A percentile compares a stretch with the other conserved stretches of the same genome.
These are phyloP conservation scores for Lagenidium giganteum DNA, from an alignment of 352 stramenopile species.

Conservation along the genomic window DNA sequence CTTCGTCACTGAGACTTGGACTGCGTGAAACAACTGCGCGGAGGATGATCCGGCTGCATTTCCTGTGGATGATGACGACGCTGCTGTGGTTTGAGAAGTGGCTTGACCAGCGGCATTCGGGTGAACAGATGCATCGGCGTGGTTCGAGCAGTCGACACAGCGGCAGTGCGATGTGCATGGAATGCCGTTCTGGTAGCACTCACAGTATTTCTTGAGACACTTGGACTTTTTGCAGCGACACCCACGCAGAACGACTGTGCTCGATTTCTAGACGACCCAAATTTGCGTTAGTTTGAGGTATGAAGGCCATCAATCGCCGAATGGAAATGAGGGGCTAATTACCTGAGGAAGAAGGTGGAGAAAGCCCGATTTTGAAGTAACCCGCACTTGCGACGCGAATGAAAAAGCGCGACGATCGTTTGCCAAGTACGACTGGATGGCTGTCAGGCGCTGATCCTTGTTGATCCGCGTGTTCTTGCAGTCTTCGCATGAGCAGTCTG, in stretches of 20 bases:
- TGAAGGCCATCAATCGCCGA: no score
- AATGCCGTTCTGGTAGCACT: conserved; percentile 95
- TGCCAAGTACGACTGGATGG: conserved; percentile 69
- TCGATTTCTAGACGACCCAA: conserved; percentile 44
- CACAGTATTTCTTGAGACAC: conserved; percentile 98
- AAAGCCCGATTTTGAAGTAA: conserved; percentile 33
- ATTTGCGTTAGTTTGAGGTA: no score
- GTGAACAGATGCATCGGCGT: conserved; percentile 24
- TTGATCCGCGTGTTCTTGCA: conserved; percentile 65
- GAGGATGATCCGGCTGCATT: background rate
- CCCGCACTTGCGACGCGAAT: conserved; percentile 33
- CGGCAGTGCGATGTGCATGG: conserved; percentile 91
- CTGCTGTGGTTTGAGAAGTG: background rate
- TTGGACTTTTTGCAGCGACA: conserved; percentile 97
- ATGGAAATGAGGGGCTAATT: no score
- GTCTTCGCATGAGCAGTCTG: conserved; percentile 57
- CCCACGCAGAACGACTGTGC: conserved; percentile 65
- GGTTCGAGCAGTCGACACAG: conserved; percentile 94
- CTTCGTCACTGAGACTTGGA: conserved; percentile 71
- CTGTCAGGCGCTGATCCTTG: conserved; percentile 58
- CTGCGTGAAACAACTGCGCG: conserved; percentile 38
- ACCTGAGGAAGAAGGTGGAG: conserved; percentile 68
- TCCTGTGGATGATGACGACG: no score
- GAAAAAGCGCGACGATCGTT: conserved; percentile 78
- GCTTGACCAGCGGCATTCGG: background rate